Percentiles rank a stretch among this genome's conserved stretches.
phyloP scores from a whole-genome alignment of 2,329 filamentous ascomycete genomes.

The Amesomyces nigricolor region DNA sequence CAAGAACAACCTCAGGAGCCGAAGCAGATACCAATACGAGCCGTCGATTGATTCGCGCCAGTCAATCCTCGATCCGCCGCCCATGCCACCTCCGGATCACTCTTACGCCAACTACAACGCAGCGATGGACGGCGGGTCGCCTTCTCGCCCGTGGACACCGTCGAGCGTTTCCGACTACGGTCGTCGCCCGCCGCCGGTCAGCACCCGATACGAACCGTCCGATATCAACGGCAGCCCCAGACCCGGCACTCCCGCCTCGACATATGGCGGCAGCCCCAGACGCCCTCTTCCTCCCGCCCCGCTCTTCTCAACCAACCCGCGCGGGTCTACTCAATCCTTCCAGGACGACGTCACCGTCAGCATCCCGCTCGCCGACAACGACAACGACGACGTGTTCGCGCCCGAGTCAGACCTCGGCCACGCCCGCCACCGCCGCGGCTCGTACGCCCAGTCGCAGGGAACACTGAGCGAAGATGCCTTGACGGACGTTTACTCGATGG shows the following conservation, averaged over 20 bases:
- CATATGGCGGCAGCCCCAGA: slow-evolving; percentile 81
- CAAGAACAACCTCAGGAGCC: slow-evolving; percentile 38
- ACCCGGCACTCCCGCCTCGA: slow-evolving; percentile 83
- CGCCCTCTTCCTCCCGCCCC: slow-evolving; percentile 85
- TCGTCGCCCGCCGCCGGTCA: slow-evolving; percentile 65
- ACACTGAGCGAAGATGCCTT: slow-evolving; percentile 46
- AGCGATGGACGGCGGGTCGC: slow-evolving; percentile 42
- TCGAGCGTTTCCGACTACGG: slow-evolving; percentile 56
- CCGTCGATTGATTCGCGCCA: slow-evolving; percentile 45
- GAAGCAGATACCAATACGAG: slow-evolving; percentile 45
- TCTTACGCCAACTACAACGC: slow-evolving; percentile 55
- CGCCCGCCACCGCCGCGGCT: slow-evolving; percentile 51
- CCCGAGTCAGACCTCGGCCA: slow-evolving; percentile 50
- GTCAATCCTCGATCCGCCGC: slow-evolving; percentile 53
- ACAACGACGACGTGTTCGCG: slow-evolving; percentile 68
- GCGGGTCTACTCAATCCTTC: slow-evolving; percentile 44
- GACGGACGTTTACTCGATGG: slow-evolving; percentile 7
- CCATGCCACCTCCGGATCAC: slow-evolving; percentile 57
- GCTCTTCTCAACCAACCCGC: slow-evolving; percentile 56
- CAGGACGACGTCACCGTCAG: slow-evolving; percentile 64
- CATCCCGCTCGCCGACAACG: slow-evolving; percentile 59
- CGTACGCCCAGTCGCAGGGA: slow-evolving; percentile 51
- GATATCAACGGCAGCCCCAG: slow-evolving; percentile 86
- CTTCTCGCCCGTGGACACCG: slow-evolving; percentile 55
- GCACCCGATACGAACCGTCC: slow-evolving; percentile 72